Evolutionary conservation across 2,329 filamentous ascomycete genomes (phyloP).

Genomic region (Cryoendolithus antarcticus): DNA sequence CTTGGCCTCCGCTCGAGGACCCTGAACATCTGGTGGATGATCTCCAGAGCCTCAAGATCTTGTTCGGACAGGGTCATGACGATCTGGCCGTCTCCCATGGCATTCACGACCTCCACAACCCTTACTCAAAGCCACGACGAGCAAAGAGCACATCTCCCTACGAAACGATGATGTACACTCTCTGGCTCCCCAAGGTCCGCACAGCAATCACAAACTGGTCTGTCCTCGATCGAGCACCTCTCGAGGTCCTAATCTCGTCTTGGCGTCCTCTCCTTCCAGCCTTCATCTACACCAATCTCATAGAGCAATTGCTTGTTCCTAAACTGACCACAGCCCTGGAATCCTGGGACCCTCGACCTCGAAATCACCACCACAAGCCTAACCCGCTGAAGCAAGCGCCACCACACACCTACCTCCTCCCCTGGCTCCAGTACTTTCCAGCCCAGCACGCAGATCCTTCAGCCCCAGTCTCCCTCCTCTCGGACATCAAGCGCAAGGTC

Average conservation of each 20-base stretch:
- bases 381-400: conserved; percentile 28
- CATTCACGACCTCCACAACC: conserved; percentile 23
- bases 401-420: conserved; percentile 74
- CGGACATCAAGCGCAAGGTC: conserved; percentile 48
- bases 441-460: conserved; percentile 44
- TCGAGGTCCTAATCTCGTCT: conserved; percentile 58
- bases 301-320: conserved; percentile 65
- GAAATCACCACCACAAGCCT: conserved; percentile 29
- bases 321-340: conserved; percentile 65
- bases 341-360: conserved; percentile 64
- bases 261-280: conserved; percentile 69
- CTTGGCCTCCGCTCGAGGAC: conserved; percentile 67
- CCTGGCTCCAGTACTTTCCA: conserved; percentile 73
- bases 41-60: conserved; percentile 45
- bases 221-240: conserved; percentile 54
- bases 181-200: conserved; percentile 71
- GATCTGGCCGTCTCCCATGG: conserved; percentile 22
- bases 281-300: conserved; percentile 66
- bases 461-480: conserved; percentile 41
- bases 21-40: conserved; percentile 54
- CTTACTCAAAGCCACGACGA: conserved; percentile 40
- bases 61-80: conserved; percentile 40
- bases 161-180: conserved; percentile 81
- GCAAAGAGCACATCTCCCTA: conserved; percentile 63
- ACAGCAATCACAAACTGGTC: conserved; percentile 69